A percentile compares a stretch with the other conserved stretches of the same genome.
Conservation (phyloP, 139 green algal genomes). For the Coelastrella sp. region DNA sequence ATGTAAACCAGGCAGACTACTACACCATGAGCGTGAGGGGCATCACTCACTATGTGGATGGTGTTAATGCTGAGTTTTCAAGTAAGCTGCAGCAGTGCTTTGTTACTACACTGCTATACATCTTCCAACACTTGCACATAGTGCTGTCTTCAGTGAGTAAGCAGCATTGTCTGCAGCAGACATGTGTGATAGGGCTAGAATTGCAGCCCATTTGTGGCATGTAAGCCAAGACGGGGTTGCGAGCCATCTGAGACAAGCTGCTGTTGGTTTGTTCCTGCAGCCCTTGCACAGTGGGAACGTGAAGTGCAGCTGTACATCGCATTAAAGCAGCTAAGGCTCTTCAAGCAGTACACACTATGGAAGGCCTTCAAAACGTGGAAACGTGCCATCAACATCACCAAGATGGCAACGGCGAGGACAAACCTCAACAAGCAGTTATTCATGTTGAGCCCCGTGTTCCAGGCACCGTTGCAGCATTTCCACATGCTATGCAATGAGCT, state of each 20-base stretch:
- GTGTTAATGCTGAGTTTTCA: conserved; percentile 79
- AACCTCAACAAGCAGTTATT: conserved; percentile 80
- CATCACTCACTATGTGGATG: conserved; percentile 82
- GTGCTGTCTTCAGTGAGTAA: background rate
- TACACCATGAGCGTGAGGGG: conserved; percentile 85
- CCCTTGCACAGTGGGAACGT: conserved; percentile 82
- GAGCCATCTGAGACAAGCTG: too few species aligned
- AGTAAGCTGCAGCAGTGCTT: conserved; percentile 46
- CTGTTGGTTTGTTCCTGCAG: conserved; percentile 31
- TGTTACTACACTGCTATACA: background rate
- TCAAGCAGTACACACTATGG: conserved; percentile 84
- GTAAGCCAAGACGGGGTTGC: too few species aligned
- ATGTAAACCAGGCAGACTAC: conserved; percentile 68
- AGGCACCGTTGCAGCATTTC: conserved; percentile 67
- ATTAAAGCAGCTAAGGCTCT: conserved; percentile 74
- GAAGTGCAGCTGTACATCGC: conserved; percentile 81
- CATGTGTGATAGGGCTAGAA: too few species aligned
- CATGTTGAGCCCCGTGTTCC: conserved; percentile 79
- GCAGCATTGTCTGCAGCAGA: too few species aligned
- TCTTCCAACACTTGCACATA: background rate
- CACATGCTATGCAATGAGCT: conserved; percentile 77
- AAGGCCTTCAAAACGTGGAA: conserved; percentile 83
- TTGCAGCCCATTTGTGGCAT: too few species aligned
- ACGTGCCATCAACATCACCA: conserved; percentile 71
- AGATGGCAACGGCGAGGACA: conserved; percentile 66